phyloP scores from a whole-genome alignment of 371 early-diverging fungal genomes.

The Circinella minor region DNA sequence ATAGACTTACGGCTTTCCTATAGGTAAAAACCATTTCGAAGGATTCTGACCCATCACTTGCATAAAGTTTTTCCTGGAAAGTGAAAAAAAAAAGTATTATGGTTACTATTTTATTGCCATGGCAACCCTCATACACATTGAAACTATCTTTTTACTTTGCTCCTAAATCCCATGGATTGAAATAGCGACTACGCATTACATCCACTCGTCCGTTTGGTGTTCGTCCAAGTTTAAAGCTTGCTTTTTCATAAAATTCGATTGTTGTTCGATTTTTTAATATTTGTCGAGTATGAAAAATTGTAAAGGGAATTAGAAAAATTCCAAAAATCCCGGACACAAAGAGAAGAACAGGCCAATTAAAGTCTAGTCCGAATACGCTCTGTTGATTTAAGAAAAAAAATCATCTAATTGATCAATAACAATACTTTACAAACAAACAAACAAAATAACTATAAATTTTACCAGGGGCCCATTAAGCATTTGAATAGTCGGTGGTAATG shows the following conservation, averaged over 20 bases:
- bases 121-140: background rate
- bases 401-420: too few relatives aligned
- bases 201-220: slow-evolving; percentile 27
- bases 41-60: slow-evolving; percentile 61
- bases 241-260: slow-evolving; percentile 67
- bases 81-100: background rate
- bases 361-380: slow-evolving; percentile 43
- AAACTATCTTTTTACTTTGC: slow-evolving; percentile 22
- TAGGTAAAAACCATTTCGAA: slow-evolving; percentile 64
- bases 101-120: too few relatives aligned
- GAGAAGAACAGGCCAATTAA: slow-evolving; percentile 49
- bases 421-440: background rate
- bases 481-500: slow-evolving; percentile 37
- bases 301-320: slow-evolving; percentile 59
- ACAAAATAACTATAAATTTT: slow-evolving; percentile 1
- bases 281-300: slow-evolving; percentile 58
- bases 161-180: slow-evolving; percentile 71
- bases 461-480: slow-evolving; percentile 42
- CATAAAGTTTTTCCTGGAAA: slow-evolving; percentile 43
- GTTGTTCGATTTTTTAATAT: slow-evolving; percentile 67
- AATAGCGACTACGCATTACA: slow-evolving; percentile 48
- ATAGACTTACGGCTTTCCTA: slow-evolving; percentile 53
- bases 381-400: background rate
- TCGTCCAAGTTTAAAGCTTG: slow-evolving; percentile 43
- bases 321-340: slow-evolving; percentile 66